These are phyloP conservation scores for Zopfochytrium polystomum DNA, from an alignment of 371 early-diverging fungal genomes.

Conservation along the genomic window DNA sequence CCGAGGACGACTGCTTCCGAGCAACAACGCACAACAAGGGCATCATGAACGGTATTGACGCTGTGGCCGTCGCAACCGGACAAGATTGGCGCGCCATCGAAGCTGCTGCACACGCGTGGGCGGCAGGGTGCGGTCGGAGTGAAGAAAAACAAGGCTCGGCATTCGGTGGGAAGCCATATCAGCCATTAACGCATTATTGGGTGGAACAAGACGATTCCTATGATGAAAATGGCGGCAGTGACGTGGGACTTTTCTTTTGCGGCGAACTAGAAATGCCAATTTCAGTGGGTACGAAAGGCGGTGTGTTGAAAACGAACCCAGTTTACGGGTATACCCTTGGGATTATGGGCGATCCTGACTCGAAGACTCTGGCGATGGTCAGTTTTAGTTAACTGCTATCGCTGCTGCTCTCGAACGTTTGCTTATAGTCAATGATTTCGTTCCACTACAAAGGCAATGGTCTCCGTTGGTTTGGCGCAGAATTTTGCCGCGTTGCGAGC, in stretches of 20 bases:
- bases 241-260: slow-evolving; percentile 42
- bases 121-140: slow-evolving; percentile 40
- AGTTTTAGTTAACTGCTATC: background rate
- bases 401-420: background rate
- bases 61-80: slow-evolving; percentile 69
- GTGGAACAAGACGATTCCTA: slow-evolving; percentile 48
- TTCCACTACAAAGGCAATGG: slow-evolving; percentile 46
- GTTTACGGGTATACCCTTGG: slow-evolving; percentile 60
- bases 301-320: slow-evolving; percentile 65
- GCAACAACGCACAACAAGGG: slow-evolving; percentile 73
- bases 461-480: slow-evolving; percentile 63
- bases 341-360: slow-evolving; percentile 58
- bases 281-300: slow-evolving; percentile 65
- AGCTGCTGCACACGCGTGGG: slow-evolving; percentile 65
- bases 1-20: slow-evolving; percentile 61
- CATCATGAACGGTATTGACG: slow-evolving; percentile 72
- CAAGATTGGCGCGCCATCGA: slow-evolving; percentile 76
- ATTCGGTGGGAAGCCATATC: slow-evolving; percentile 37
- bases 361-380: slow-evolving; percentile 59
- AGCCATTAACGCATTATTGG: slow-evolving; percentile 63
- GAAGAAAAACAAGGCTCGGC: background rate
- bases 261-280: slow-evolving; percentile 69
- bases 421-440: background rate
- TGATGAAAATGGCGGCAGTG: slow-evolving; percentile 8
- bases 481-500: slow-evolving; percentile 75